A percentile compares a stretch with the other conserved stretches of the same genome.
These are phyloP conservation scores for Fraxinus dipetala DNA, from an alignment of 305 asterid species.

Conservation along the genomic window DNA sequence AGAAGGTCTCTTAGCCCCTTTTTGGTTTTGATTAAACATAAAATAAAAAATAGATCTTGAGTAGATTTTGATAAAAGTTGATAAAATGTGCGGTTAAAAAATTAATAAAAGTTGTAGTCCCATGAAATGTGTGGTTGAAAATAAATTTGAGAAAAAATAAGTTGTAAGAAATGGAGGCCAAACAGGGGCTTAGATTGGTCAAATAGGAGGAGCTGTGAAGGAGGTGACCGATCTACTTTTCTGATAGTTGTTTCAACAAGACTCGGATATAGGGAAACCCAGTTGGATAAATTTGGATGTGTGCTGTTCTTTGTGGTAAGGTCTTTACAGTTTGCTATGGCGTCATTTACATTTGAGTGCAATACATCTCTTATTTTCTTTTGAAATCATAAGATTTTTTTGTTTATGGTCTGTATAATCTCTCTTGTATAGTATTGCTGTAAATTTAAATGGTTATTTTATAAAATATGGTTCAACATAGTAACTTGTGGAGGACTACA, in stretches of 20 bases:
- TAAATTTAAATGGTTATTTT: constrained; percentile 23
- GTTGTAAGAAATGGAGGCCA: background rate
- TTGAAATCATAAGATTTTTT: background rate
- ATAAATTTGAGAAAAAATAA: background rate
- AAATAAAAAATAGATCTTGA: background rate
- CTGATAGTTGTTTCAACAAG: background rate
- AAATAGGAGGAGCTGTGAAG: background rate
- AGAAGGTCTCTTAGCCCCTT: background rate
- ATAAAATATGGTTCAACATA: constrained; percentile 26
- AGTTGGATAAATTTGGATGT: constrained; percentile 2
- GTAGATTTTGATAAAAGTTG: background rate
- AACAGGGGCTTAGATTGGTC: background rate
- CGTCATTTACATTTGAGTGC: constrained; percentile 5
- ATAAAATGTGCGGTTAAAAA: too few species aligned
- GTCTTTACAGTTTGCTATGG: background rate
- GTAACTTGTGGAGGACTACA: constrained; percentile 94
- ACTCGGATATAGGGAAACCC: background rate
- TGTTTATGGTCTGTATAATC: background rate
- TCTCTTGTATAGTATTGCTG: constrained; percentile 6
- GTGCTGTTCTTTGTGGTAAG: background rate
- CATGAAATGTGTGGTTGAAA: background rate
- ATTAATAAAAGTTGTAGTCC: too few species aligned
- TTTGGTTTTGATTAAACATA: background rate
- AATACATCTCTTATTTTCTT: background rate
- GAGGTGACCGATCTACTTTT: background rate